Base-by-base conservation (phyloP, 176 grass and related monocot genomes). In the Alopecurus myosuroides region DNA sequence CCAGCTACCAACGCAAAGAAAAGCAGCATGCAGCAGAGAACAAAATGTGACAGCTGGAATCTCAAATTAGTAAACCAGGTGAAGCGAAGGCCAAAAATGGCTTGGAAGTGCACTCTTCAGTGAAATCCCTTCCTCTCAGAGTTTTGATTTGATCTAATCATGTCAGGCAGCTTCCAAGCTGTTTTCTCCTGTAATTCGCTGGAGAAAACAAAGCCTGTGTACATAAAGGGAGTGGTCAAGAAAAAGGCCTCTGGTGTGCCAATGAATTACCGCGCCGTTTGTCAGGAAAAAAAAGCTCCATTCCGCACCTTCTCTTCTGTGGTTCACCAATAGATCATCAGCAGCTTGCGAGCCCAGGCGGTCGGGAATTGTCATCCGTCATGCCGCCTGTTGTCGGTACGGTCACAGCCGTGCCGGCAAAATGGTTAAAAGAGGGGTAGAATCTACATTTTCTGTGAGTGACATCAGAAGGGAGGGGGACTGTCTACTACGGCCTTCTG, bases 41-140 rank as follows among this genome's bases (percentile, higher is more conserved):
- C 58, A 70, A 81, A 91, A 81, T 40, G 39, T 81, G 50, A 90
- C 58, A 52, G 44, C 79, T 72, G 30, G 78, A 76, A 52, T 76
- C 86, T 81, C 77, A 42, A 84, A 88, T 88, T 88, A 88, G 77
- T 77, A 70, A 57, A 88, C 84, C 70, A 85, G 85, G 60, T 86
- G 81, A 69, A 35, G 60, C 8, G 81, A 77, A 77, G 60, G 70
- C 61, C 89, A 88, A 81, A 81, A 91, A 88, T 84, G 81, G 51
- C 89, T 87, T 84, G 81, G 81, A 88, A 81, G 81, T 69, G 69
- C 45, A 79, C 76, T 69, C 58, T 79, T 76, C 49, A 81, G 77
- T 60, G 61, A 50, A 88, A 40, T 66, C n/a, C 81, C 51, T 88
- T 70, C 68, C 81, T 77, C 89, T 73, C 41, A 84, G 70, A 77